Base-by-base conservation (phyloP, 2,329 filamentous ascomycete genomes). In the Cladosporium sp. region DNA sequence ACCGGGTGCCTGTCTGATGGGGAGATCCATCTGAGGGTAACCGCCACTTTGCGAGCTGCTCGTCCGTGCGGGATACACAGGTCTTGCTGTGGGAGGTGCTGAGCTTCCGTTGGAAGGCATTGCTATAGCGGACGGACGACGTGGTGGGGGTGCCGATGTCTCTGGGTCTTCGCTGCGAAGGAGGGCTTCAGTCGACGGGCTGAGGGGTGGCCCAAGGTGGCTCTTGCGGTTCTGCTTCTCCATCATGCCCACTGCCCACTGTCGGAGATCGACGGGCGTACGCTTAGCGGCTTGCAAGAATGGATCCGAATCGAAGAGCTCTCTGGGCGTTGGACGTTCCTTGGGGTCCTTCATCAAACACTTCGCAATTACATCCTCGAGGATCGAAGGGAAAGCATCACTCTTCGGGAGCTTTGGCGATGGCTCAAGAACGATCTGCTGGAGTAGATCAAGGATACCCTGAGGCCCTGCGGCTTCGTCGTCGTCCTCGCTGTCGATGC, bases 311-410 rank as follows among this genome's bases (percentile, higher is more conserved):
- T 97, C 93, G 80, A 92, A 97, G 68, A 99, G 88, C 73, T 98
- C 92, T 73, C 94, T 90, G 10, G 95, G 95, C 5, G 95, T 98
- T 61, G 94, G 95, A 62, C 95, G 88, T 75, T 92, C 88, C 67
- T 93, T 91, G 0, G 95, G 92, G 68, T 91, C 88, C 82, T 99
- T 99, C 78, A 90, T 89, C 71, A 99, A 82, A 80, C 95, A 99
- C 78, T 96, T 97, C 71, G 95, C 93, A 66, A 98, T 94, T 88
- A 98, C 97, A 71, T 98, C 93, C 73, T 98, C 94, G 57, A 99
- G 81, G 70, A 98, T 98, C 32, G 88, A 87, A 0, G 95, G 95
- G 84, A 99, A 99, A 2, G 95, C 95, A 76, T 98, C 95, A 75
- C 93, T 97, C 86, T 97, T 96, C 51, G 95, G 95, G 61, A 99